Evolutionary conservation across 169 alveolate species (phyloP).

Genomic region (Cryptosporidium parvum): DNA sequence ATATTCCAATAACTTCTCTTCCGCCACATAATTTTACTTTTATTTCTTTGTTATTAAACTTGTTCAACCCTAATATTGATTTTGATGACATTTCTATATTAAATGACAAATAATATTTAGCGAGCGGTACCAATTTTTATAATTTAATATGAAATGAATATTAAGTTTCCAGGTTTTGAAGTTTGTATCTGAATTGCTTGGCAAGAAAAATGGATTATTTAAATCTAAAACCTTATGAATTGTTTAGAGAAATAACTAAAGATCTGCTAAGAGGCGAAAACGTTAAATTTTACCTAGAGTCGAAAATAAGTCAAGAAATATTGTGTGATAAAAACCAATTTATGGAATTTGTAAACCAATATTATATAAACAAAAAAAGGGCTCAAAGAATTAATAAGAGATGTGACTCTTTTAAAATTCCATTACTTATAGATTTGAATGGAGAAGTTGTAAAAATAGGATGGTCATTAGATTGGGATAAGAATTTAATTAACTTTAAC

Average conservation of each 20-base stretch:
- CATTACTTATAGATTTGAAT: slow-evolving; percentile 19
- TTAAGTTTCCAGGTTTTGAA: not conserved
- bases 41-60: slow-evolving; percentile 59
- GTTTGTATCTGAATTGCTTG: not conserved
- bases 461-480: slow-evolving; percentile 69
- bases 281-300: slow-evolving; percentile 33
- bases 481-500: not conserved
- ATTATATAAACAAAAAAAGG: slow-evolving; percentile 52
- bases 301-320: slow-evolving; percentile 2
- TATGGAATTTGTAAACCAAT: slow-evolving; percentile 45
- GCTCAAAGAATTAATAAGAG: not conserved
- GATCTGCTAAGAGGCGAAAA: slow-evolving; percentile 41
- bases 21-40: slow-evolving; percentile 84
- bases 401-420: slow-evolving; percentile 24
- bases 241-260: slow-evolving; percentile 25
- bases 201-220: not conserved
- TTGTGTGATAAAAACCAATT: slow-evolving; percentile 14
- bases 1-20: slow-evolving; percentile 87
- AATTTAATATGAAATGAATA: not conserved
- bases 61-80: slow-evolving; percentile 49
- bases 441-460: slow-evolving; percentile 48
- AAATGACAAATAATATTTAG: not conserved
- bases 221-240: not conserved
- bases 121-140: slow-evolving; percentile 1
- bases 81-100: slow-evolving; percentile 49